Evolutionary conservation across 2,329 filamentous ascomycete species (phyloP).

Genomic region (Penicillium sp.): DNA sequence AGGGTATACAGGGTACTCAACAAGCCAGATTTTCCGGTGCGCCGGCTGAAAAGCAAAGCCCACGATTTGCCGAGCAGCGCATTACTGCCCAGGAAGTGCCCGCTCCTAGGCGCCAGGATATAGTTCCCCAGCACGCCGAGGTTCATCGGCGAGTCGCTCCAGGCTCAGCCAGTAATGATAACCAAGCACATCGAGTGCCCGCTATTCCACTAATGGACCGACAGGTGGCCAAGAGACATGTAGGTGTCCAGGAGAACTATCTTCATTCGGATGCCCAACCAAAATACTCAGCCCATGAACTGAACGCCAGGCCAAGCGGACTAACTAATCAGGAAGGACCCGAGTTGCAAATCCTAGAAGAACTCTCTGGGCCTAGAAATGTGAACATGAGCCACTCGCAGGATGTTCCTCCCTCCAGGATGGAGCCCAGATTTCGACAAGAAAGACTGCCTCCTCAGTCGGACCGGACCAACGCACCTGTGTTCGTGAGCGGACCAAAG

Average conservation of each 20-base stretch:
- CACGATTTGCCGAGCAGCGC: constrained; percentile 19
- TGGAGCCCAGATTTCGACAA: constrained; percentile 16
- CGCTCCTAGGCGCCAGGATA: constrained; percentile 12
- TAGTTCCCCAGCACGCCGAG: constrained; percentile 12
- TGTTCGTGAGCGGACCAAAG: constrained; percentile 34
- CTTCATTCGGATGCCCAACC: constrained; percentile 10
- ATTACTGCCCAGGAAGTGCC: constrained; percentile 16
- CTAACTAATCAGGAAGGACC: constrained; percentile 29
- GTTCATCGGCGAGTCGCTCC: constrained; percentile 13
- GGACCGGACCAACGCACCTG: constrained; percentile 24
- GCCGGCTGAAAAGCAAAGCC: constrained; percentile 15
- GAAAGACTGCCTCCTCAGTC: constrained; percentile 19
- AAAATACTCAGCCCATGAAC: constrained; percentile 8
- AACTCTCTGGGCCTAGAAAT: constrained; percentile 16
- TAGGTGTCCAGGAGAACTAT: constrained; percentile 14
- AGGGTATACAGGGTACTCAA: constrained; percentile 21
- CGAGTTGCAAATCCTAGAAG: constrained; percentile 19
- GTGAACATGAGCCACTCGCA: constrained; percentile 22
- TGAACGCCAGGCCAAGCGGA: constrained; percentile 9
- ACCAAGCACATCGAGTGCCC: constrained; percentile 6
- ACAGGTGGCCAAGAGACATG: constrained; percentile 7
- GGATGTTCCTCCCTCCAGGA: constrained; percentile 22
- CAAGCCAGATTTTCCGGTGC: constrained; percentile 10
- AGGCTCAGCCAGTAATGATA: constrained; percentile 15
- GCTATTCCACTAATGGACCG: constrained; percentile 10